Evolutionary conservation across 495 filamentous ascomycete genomes (phyloP).

Genomic region (Penicillium canariense): DNA sequence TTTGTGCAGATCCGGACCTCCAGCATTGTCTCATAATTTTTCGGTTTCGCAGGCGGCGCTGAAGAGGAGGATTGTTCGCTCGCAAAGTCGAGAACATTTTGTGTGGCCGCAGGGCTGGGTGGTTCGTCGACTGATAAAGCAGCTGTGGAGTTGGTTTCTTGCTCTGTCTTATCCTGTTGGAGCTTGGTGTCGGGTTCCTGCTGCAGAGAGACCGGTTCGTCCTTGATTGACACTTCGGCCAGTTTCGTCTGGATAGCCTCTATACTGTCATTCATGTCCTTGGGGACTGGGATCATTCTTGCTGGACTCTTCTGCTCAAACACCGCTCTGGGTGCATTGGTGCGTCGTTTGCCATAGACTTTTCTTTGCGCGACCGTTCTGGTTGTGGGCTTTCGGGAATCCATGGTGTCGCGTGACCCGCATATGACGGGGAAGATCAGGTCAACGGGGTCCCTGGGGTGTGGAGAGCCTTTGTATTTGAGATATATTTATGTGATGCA

Average conservation of each 20-base stretch:
- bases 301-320: conserved; percentile 41
- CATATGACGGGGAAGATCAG: conserved; percentile 6
- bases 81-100: background rate
- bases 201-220: conserved; percentile 5
- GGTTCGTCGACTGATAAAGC: background rate
- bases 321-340: conserved; percentile 40
- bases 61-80: conserved; percentile 4
- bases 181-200: background rate
- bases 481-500: background rate
- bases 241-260: conserved; percentile 25
- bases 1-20: conserved; percentile 30
- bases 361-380: conserved; percentile 28
- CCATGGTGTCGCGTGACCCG: conserved; percentile 22
- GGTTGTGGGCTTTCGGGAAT: conserved; percentile 18
- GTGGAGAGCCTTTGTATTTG: background rate
- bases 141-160: background rate
- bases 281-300: background rate
- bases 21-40: conserved; percentile 29
- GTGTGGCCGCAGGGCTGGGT: background rate
- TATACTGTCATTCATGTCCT: conserved; percentile 21
- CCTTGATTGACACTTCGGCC: conserved; percentile 7
- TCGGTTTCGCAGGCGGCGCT: background rate
- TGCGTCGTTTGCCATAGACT: conserved; percentile 46
- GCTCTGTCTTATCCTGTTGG: background rate
- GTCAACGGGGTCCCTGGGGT: conserved; percentile 5